Conservation (phyloP, 805 yeast species). For the Candida maltosa region DNA sequence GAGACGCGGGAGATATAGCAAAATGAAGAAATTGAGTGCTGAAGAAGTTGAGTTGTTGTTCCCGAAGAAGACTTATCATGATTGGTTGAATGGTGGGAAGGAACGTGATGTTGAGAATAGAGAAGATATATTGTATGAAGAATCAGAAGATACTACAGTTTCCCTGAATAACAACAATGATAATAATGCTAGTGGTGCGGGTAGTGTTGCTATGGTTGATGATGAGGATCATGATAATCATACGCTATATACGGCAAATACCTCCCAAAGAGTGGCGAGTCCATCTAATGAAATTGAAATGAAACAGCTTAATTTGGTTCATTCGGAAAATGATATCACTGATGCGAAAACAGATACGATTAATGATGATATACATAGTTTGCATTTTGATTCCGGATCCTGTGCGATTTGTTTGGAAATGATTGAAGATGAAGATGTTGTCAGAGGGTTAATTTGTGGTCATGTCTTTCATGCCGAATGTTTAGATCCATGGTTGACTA, state of each 20-base stretch:
- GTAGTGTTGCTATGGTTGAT: neutral
- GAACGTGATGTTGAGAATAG: slow-evolving; percentile 46
- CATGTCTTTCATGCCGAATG: slow-evolving; percentile 81
- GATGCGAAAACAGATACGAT: neutral
- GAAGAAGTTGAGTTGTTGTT: slow-evolving; percentile 60
- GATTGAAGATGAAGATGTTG: slow-evolving; percentile 57
- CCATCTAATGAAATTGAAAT: neutral
- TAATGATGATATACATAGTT: slow-evolving; percentile 12
- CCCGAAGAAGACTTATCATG: slow-evolving; percentile 53
- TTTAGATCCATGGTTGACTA: slow-evolving; percentile 77
- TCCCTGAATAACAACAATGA: too few relatives aligned
- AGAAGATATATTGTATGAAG: slow-evolving; percentile 44
- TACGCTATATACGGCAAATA: neutral
- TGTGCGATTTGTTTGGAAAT: slow-evolving; percentile 79
- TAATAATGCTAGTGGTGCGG: too few relatives aligned
- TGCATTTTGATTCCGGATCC: slow-evolving; percentile 61
- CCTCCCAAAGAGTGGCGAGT: too few relatives aligned
- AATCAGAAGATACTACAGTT: slow-evolving; percentile 12
- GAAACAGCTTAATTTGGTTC: neutral
- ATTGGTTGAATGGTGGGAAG: slow-evolving; percentile 62
- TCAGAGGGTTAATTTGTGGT: slow-evolving; percentile 75
- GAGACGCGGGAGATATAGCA: slow-evolving; percentile 35
- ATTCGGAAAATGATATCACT: neutral
- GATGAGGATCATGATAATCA: neutral
- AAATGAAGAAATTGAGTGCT: slow-evolving; percentile 50